Evolutionary conservation across 164 flowering plant species (phyloP).

Genomic region (Brasenia schreberi): DNA sequence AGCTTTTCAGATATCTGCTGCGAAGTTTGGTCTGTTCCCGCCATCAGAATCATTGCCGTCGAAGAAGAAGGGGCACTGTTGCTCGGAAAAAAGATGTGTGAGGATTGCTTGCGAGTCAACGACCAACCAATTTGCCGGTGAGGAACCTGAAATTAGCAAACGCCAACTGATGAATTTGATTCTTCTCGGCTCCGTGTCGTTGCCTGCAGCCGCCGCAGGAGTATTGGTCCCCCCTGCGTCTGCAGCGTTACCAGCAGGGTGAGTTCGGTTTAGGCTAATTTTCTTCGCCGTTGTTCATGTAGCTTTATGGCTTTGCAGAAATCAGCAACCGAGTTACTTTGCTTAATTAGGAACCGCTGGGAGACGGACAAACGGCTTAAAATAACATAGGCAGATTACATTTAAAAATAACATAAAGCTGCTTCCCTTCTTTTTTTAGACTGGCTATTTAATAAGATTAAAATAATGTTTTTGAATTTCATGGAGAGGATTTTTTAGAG

Average conservation of each 20-base stretch:
- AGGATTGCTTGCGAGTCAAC: not conserved
- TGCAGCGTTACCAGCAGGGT: not conserved
- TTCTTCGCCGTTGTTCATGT: too few relatives aligned
- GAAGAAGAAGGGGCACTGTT: not conserved
- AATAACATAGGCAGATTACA: not conserved
- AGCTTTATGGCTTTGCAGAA: too few relatives aligned
- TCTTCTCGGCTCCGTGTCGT: not conserved
- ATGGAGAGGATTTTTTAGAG: too few relatives aligned
- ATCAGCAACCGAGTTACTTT: not conserved
- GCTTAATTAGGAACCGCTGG: not conserved
- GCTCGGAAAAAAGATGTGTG: not conserved
- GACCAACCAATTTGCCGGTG: not conserved
- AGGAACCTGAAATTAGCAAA: not conserved
- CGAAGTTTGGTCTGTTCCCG: not conserved
- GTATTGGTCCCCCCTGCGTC: not conserved
- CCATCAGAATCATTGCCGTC: not conserved
- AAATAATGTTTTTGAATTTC: too few relatives aligned
- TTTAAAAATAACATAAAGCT: too few relatives aligned
- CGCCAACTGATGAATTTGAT: not conserved
- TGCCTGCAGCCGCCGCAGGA: not conserved
- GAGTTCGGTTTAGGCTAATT: not conserved
- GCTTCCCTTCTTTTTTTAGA: too few relatives aligned
- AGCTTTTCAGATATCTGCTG: not conserved
- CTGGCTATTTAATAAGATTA: too few relatives aligned
- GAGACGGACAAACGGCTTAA: not conserved